Evolutionary conservation across 2,329 filamentous ascomycete genomes (phyloP).

Genomic region (Fusarium beomiforme): DNA sequence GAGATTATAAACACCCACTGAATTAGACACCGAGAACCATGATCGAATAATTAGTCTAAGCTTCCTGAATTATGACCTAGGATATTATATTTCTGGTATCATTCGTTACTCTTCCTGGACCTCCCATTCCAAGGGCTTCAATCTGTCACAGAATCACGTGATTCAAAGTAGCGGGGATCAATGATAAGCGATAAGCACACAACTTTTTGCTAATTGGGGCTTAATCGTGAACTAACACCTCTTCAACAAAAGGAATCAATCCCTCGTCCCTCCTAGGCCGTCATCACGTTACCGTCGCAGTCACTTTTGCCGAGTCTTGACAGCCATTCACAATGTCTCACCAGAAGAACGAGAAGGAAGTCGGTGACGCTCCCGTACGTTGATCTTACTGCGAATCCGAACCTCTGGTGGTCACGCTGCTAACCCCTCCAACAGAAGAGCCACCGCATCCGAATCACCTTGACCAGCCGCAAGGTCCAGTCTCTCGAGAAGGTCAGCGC

Average conservation of each 20-base stretch:
- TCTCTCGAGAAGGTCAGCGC: constrained; percentile 98
- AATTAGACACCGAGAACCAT: not conserved
- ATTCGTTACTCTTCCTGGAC: no score
- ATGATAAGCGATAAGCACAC: constrained; percentile 35
- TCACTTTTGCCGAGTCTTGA: constrained; percentile 80
- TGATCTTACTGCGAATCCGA: constrained; percentile 1
- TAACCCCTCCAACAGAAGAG: constrained; percentile 70
- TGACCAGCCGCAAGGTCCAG: constrained; percentile 93
- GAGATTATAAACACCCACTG: not conserved
- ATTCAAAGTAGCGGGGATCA: not conserved
- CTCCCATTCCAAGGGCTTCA: no score
- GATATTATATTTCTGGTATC: not conserved
- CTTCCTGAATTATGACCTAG: not conserved
- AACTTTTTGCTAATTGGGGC: constrained; percentile 31
- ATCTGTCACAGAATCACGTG: constrained; percentile 14
- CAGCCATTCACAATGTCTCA: constrained; percentile 83
- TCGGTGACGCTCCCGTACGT: constrained; percentile 85
- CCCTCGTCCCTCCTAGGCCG: constrained; percentile 51
- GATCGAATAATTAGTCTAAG: not conserved
- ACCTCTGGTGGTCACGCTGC: constrained; percentile 4
- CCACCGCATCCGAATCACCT: constrained; percentile 98
- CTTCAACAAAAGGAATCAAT: constrained; percentile 35
- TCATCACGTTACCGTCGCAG: constrained; percentile 81
- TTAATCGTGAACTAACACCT: constrained; percentile 23
- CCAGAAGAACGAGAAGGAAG: constrained; percentile 95